Base-by-base conservation (phyloP, 1,139 yeast genomes). In the Sugiyamaella neomexicana region DNA sequence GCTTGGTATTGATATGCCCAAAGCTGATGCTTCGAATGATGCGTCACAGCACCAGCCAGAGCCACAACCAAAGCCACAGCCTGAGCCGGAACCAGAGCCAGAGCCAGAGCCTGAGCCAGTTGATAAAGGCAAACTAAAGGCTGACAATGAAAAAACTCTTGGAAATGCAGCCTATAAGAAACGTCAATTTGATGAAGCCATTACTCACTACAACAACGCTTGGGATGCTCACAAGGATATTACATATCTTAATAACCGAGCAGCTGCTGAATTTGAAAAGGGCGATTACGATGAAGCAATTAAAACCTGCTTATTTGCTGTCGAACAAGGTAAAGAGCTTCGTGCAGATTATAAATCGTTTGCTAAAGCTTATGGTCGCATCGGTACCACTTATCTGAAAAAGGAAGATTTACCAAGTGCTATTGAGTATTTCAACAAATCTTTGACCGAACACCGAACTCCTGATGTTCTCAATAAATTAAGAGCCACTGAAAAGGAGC, bases 191-290 rank as follows among this genome's bases (percentile, higher is more conserved):
- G 97, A 89, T 68, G 96, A 86, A 66, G 99, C 99, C 42, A 91
- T 95, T 68, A 87, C 77, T 55, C 78, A 82, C 60, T 95, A 95
- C 75, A 78, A 87, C 67, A 80, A 83, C 67, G 99, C 99, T 1
- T 95, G 93, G 89, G 86, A 85, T 45, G 71, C 84, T 32, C 75
- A 78, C 74, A 80, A 85, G 68, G 99, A 95, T 68, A 89, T 93
- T 66, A 93, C 99, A 1, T 95, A 87, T 72, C 79, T 95, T 69
- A 95, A 93, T 77, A 95, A 95, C 78, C 83, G 95, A 68, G 95
- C 99, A 37, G 99, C 99, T 54, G 99, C 99, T 29, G 97, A 93
- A 72, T 93, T 75, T 66, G 99, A 95, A 74, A 90, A 91, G 72
- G 97, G 95, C 57, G 97, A 90, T 66, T 89, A 81, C 66, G 96